Evolutionary conservation across 108 stramenopile species (phyloP).

Genomic region (Nitzschia sp.): DNA sequence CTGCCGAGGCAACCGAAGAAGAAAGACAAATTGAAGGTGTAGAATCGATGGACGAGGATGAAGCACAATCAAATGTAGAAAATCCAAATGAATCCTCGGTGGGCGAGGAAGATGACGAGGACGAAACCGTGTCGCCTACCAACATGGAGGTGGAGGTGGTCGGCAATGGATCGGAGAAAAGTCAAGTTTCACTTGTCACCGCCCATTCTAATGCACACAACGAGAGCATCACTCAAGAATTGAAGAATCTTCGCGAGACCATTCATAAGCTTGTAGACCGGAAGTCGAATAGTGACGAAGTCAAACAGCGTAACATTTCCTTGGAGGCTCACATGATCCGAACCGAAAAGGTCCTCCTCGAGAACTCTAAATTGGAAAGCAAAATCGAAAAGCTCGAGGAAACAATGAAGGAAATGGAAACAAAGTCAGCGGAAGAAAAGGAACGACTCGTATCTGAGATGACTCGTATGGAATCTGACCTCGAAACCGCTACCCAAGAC

Average conservation of each 20-base stretch:
- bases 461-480: neutral
- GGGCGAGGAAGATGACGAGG: neutral
- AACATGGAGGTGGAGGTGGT: slow-evolving; percentile 12
- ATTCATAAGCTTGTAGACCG: slow-evolving; percentile 10
- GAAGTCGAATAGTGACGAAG: neutral
- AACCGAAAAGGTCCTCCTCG: slow-evolving; percentile 14
- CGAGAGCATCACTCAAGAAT: slow-evolving; percentile 5
- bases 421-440: neutral
- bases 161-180: neutral
- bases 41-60: neutral
- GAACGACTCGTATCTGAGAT: slow-evolving; percentile 6
- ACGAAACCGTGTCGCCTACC: neutral
- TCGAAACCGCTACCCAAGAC: neutral
- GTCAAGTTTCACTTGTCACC: neutral
- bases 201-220: neutral
- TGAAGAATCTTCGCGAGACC: slow-evolving; percentile 5
- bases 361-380: slow-evolving; percentile 20
- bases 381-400: slow-evolving; percentile 8
- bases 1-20: neutral
- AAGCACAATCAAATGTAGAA: neutral
- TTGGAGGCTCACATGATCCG: slow-evolving; percentile 4
- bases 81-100: neutral
- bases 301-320: neutral
- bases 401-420: slow-evolving; percentile 17
- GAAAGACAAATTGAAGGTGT: neutral